Evolutionary conservation across 345 rosid species (phyloP), one percentile per base, ranked within the genome.

Genomic region (Triadica sebifera): DNA sequence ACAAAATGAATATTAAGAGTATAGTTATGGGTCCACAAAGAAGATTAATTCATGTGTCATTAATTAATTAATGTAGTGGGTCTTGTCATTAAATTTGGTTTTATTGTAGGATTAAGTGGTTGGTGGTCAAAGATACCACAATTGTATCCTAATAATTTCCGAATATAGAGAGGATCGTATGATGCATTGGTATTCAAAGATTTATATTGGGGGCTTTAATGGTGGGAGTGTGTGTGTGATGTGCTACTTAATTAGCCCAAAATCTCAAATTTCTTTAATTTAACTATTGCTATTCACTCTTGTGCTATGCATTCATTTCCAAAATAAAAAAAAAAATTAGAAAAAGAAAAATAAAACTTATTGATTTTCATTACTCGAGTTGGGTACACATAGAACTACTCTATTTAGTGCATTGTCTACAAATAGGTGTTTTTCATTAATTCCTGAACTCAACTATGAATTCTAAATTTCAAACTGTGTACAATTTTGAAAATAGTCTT

Each of bases 91-190:
- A 25, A 34, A n/a, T n/a, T 60, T 60, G 41, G 3, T 60, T n/a
- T 25, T 60, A 12, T 17, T 15, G 3, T n/a, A n/a, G n/a, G n/a
- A 29, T 29, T 29, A 29, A 29, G 34, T 12, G 46, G 39, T 22
- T 24, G 70, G 55, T 66, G 70, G 70, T 66, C 55, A 66, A 66
- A 66, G 38, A 65, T 65, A 41, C 69, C 45, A 4, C 8, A 65
- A 0, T n/a, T 65, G 1, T 39, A 39, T 65, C 11, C 50, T 65
- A 65, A 19, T 65, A 65, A 65, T 65, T 65, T 46, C 34, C 16
- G 3, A 46, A 65, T 65, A 12, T 65, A 12, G 7, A 46, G 3
- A 60, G 16, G 10, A 43, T 4, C 51, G 51, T 41, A 6, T 3
- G 8, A 29, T 29, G 34, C 1, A 29, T 29, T 1, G 34, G 1